Conservation (phyloP, 2,329 filamentous ascomycete species). For the Fusarium keratoplasticum region DNA sequence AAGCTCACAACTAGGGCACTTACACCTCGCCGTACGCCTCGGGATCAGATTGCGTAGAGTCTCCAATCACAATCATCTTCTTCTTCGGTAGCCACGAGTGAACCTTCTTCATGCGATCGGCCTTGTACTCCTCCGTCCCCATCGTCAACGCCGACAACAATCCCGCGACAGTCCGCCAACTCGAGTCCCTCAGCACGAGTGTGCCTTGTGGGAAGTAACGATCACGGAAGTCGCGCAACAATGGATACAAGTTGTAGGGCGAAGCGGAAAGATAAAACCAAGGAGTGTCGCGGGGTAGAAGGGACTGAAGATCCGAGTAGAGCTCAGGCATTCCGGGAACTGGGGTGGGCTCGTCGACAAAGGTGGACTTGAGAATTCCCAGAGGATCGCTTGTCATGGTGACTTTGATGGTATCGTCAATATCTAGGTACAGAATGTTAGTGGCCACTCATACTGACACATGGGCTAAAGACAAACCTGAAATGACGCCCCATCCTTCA, state of each 20-base stretch:
- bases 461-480: slow-evolving; percentile 59
- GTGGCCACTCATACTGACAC: neutral
- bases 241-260: slow-evolving; percentile 93
- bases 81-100: slow-evolving; percentile 81
- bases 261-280: slow-evolving; percentile 97
- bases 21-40: slow-evolving; percentile 89
- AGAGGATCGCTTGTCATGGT: slow-evolving; percentile 84
- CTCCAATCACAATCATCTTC: slow-evolving; percentile 86
- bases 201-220: slow-evolving; percentile 80
- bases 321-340: slow-evolving; percentile 87
- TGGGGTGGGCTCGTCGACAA: slow-evolving; percentile 78
- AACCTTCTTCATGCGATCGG: slow-evolving; percentile 81
- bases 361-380: slow-evolving; percentile 86
- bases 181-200: slow-evolving; percentile 85
- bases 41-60: slow-evolving; percentile 91
- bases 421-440: slow-evolving; percentile 63
- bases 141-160: slow-evolving; percentile 83
- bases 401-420: slow-evolving; percentile 96
- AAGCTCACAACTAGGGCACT: slow-evolving; percentile 38
- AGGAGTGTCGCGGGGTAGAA: slow-evolving; percentile 69
- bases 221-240: slow-evolving; percentile 80
- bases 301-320: slow-evolving; percentile 73
- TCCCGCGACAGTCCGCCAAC: slow-evolving; percentile 86
- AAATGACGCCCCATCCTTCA: slow-evolving; percentile 87
- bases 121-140: slow-evolving; percentile 88